Percentiles rank a stretch among this genome's conserved stretches.
These are phyloP conservation scores for Phaeodactylum tricornutum DNA, from an alignment of 108 stramenopile genomes.

Conservation along the genomic window DNA sequence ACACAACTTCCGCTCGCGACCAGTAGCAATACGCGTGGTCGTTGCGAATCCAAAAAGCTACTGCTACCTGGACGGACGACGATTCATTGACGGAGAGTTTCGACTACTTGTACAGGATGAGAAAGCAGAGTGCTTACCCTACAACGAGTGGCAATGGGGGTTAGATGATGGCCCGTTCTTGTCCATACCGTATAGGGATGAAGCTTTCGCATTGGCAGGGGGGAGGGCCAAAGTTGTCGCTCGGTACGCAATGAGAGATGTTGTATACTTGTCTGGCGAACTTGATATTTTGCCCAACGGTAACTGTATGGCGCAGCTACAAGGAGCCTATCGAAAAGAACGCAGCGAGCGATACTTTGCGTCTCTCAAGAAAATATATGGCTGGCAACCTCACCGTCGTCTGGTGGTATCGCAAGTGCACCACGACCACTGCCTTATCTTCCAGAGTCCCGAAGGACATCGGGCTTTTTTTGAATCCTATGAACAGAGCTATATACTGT, in stretches of 20 bases:
- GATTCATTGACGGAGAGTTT: slow-evolving; percentile 15
- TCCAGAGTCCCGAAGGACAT: slow-evolving; percentile 45
- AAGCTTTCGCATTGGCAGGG: slow-evolving; percentile 17
- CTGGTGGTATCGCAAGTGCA: slow-evolving; percentile 42
- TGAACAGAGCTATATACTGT: too few relatives aligned
- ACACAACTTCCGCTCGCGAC: too few relatives aligned
- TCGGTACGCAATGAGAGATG: slow-evolving; percentile 40
- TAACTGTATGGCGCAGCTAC: slow-evolving; percentile 47
- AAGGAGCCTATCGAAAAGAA: slow-evolving; percentile 48
- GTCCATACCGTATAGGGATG: slow-evolving; percentile 45
- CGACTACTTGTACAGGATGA: slow-evolving; percentile 10
- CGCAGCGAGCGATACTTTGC: slow-evolving; percentile 41
- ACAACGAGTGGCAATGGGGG: slow-evolving; percentile 77
- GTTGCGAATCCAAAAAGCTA: slow-evolving; percentile 78
- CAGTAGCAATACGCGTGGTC: slow-evolving; percentile 32
- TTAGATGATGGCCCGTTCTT: slow-evolving; percentile 34
- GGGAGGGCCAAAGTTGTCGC: slow-evolving; percentile 12
- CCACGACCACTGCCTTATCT: slow-evolving; percentile 71
- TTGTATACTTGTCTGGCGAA: slow-evolving; percentile 64
- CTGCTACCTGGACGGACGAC: slow-evolving; percentile 54
- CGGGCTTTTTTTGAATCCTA: slow-evolving; percentile 53
- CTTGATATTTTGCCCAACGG: slow-evolving; percentile 35
- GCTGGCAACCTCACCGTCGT: slow-evolving; percentile 29
- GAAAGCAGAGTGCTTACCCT: slow-evolving; percentile 30
- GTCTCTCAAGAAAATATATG: slow-evolving; percentile 2